Evolutionary conservation across 2,329 filamentous ascomycete species (phyloP).

Genomic region (Phialophora chinensis): DNA sequence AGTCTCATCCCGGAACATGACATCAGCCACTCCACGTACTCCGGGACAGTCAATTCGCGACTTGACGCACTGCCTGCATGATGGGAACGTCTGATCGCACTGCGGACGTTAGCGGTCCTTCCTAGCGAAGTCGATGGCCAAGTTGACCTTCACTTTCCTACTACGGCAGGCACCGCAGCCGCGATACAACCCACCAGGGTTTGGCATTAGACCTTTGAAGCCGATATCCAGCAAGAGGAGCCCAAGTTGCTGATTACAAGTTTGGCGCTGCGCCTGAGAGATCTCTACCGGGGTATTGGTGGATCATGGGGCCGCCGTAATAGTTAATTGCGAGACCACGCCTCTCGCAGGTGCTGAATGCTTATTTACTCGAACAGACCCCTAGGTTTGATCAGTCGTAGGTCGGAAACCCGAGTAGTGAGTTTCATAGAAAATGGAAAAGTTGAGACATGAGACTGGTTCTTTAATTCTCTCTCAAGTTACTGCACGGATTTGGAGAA

Average conservation of each 20-base stretch:
- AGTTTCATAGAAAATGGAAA: no score
- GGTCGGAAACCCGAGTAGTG: no score
- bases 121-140: not conserved
- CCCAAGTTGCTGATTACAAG: not conserved
- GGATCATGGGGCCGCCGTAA: not conserved
- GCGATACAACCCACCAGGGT: conserved; percentile 6
- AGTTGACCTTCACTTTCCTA: conserved; percentile 6
- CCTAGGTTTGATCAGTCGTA: no score
- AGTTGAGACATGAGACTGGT: no score
- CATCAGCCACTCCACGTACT: not conserved
- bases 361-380: no score
- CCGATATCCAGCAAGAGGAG: not conserved
- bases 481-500: no score
- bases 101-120: not conserved
- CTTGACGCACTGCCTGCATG: conserved; percentile 1
- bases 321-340: not conserved
- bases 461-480: no score
- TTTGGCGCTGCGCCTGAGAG: no score
- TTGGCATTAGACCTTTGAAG: not conserved
- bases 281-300: no score
- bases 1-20: conserved; percentile 11
- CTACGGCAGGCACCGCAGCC: conserved; percentile 3
- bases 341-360: no score
- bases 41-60: not conserved
- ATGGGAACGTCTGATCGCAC: conserved; percentile 4